Evolutionary conservation across 768 basidiomycete genomes (phyloP), one percentile per base, ranked within the genome.

Genomic region (Serpula lacrymans): DNA sequence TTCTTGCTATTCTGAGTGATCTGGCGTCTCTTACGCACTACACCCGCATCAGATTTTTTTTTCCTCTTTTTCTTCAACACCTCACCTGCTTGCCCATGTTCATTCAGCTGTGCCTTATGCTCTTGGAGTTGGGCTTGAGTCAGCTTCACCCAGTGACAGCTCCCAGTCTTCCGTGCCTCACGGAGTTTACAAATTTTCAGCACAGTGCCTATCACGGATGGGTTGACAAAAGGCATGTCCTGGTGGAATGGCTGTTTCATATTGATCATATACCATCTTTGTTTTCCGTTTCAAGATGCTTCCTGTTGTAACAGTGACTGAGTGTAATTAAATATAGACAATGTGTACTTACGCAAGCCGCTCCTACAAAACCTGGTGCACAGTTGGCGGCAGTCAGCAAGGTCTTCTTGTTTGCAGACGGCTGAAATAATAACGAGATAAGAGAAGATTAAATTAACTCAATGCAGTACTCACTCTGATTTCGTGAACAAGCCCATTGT

Each of bases 51-150:
- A n/a, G n/a, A n/a, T n/a, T n/a, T n/a, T n/a, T n/a, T n/a, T n/a
- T n/a, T n/a, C n/a, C n/a, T n/a, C n/a, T n/a, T n/a, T n/a, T 42
- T 43, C 47, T 45, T 30, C 46, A 36, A 32, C 46, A 42, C 37
- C 42, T 44, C 43, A 37, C 31, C 47, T 47, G 55, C 48, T 48
- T n/a, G n/a, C n/a, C n/a, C n/a, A n/a, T n/a, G n/a, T n/a, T n/a
- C n/a, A n/a, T n/a, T n/a, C n/a, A n/a, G n/a, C n/a, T n/a, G n/a
- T n/a, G n/a, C n/a, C n/a, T n/a, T n/a, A 22, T 43, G 41, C 8
- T 22, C 22, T 21, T 22, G 22, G 18, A 43, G 9, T n/a, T 43
- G 24, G 3, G 34, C 33, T 16, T 2, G 13, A 2, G 36, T n/a
- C 20, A 43, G 13, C 5, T 7, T 29, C 16, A 18, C 36, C 42